Evolutionary conservation across 352 stramenopile species (phyloP).

Genomic region (Pythium sp.): DNA sequence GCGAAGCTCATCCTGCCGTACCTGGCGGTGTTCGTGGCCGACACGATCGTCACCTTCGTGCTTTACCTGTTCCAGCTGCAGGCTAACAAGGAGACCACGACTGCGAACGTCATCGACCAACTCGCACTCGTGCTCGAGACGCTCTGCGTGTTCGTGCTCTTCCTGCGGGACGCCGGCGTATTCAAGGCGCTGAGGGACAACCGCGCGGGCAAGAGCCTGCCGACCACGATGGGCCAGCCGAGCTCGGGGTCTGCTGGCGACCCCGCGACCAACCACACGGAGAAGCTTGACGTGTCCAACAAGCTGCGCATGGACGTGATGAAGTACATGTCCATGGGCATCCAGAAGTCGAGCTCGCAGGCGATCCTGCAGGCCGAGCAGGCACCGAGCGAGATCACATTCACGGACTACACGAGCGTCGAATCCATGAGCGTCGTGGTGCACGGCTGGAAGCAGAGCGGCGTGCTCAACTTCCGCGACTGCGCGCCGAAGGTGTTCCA

Average conservation of each 20-base stretch:
- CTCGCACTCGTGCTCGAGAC: constrained; percentile 70
- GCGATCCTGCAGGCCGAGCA: constrained; percentile 35
- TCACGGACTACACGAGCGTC: constrained; percentile 69
- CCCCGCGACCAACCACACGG: constrained; percentile 12
- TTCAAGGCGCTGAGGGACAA: constrained; percentile 35
- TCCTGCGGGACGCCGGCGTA: constrained; percentile 66
- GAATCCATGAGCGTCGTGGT: constrained; percentile 73
- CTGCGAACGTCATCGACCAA: constrained; percentile 64
- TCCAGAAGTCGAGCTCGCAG: constrained; percentile 69
- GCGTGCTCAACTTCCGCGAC: constrained; percentile 66
- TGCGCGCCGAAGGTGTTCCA: constrained; percentile 80
- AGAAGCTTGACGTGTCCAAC: constrained; percentile 72
- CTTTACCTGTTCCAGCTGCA: constrained; percentile 53
- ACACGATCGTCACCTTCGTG: constrained; percentile 44
- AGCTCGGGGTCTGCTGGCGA: constrained; percentile 11
- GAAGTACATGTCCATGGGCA: constrained; percentile 85
- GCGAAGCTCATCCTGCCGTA: constrained; percentile 84
- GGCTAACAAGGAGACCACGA: constrained; percentile 31
- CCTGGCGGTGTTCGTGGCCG: constrained; percentile 55
- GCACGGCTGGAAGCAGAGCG: constrained; percentile 51
- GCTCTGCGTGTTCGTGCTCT: constrained; percentile 69
- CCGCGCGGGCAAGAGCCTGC: constrained; percentile 14
- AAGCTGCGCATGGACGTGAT: constrained; percentile 83
- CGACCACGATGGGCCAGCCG: constrained; percentile 22
- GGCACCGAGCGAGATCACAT: constrained; percentile 32